Conservation (phyloP, 495 filamentous ascomycete species). For the Xylaria flabelliformis region DNA sequence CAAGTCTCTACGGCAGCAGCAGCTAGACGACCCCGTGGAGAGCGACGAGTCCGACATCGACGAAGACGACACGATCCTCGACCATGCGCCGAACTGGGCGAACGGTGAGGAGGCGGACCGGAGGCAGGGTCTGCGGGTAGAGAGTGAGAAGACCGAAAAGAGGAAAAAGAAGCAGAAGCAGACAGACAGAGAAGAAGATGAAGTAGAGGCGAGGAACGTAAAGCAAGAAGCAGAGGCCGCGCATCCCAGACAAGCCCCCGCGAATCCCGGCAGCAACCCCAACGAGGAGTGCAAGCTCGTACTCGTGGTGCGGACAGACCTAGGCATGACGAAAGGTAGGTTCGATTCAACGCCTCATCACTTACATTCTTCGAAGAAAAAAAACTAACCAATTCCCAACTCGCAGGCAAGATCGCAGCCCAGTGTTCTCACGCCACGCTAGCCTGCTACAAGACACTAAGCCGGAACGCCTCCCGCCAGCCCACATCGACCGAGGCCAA, state of each 20-base stretch:
- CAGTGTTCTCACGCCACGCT: conserved; percentile 96
- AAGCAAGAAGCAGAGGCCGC: conserved; percentile 21
- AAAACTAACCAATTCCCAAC: neutral
- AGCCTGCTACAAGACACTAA: conserved; percentile 89
- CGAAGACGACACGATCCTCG: conserved; percentile 57
- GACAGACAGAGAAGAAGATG: conserved; percentile 17
- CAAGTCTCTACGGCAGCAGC: conserved; percentile 40
- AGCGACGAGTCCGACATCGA: conserved; percentile 61
- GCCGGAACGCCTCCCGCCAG: conserved; percentile 54
- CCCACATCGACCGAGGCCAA: conserved; percentile 59
- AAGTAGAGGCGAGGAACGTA: conserved; percentile 18
- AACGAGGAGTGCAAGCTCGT: conserved; percentile 93
- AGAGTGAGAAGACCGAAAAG: conserved; percentile 22
- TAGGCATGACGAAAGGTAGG: conserved; percentile 95
- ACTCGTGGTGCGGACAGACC: conserved; percentile 86
- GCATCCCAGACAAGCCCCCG: conserved; percentile 26
- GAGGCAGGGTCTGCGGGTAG: conserved; percentile 52
- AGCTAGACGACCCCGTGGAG: conserved; percentile 51
- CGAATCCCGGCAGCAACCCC: conserved; percentile 53
- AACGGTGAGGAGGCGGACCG: conserved; percentile 58
- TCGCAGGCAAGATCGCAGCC: conserved; percentile 91
- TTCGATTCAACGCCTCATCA: conserved; percentile 32
- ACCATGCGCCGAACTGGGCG: conserved; percentile 65
- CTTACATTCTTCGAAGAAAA: neutral
- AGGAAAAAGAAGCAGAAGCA: conserved; percentile 21